These are phyloP conservation scores for Hyparrhenia diplandra DNA, from an alignment of 176 grass and related monocot genomes.

Conservation along the genomic window DNA sequence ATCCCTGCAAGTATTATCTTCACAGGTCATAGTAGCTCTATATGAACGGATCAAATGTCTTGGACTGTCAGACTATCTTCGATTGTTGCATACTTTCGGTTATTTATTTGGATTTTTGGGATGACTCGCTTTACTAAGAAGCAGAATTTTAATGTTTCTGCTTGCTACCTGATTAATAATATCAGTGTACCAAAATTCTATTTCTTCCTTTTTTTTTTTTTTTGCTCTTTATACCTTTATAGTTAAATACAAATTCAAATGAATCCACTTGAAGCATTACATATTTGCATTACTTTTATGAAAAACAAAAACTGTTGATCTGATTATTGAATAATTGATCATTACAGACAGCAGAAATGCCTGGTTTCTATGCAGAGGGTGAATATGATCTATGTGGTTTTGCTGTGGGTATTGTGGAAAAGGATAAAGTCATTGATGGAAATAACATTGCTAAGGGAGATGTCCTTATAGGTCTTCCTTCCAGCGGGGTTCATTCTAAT, in stretches of 20 bases:
- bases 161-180: background rate
- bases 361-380: background rate
- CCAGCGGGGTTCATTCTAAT: background rate
- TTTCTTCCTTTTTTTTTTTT: background rate
- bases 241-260: too few relatives aligned
- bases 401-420: background rate
- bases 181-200: too few relatives aligned
- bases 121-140: background rate
- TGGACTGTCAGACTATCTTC: too few relatives aligned
- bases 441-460: background rate
- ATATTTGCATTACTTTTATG: too few relatives aligned
- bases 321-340: too few relatives aligned
- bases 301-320: too few relatives aligned
- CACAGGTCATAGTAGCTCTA: background rate
- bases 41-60: background rate
- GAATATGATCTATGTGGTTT: background rate
- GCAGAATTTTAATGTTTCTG: background rate
- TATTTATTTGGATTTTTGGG: background rate
- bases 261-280: too few relatives aligned
- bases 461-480: background rate
- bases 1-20: background rate
- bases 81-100: background rate
- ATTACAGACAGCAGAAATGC: too few relatives aligned
- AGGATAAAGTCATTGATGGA: background rate
- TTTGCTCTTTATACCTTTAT: too few relatives aligned